Evolutionary conservation across 1,284 basidiomycete species (phyloP).

Genomic region (Cryptococcus floricola): DNA sequence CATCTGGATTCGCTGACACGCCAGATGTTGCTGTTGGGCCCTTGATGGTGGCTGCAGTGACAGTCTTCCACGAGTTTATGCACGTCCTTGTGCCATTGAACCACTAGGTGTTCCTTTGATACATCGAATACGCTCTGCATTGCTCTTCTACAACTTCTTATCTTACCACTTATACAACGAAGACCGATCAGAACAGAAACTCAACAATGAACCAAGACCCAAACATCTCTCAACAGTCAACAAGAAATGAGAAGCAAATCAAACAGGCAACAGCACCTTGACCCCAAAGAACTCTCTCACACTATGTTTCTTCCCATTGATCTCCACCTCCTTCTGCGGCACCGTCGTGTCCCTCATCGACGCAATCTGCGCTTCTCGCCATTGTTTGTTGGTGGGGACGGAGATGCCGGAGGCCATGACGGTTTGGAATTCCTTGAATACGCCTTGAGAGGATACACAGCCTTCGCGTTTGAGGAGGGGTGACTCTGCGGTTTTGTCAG

Average conservation of each 20-base stretch:
- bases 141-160: too few relatives aligned
- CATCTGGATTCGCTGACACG: too few relatives aligned
- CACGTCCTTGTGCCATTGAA: too few relatives aligned
- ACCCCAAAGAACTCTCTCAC: conserved; percentile 23
- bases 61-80: too few relatives aligned
- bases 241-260: neutral
- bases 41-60: too few relatives aligned
- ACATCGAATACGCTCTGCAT: too few relatives aligned
- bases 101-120: too few relatives aligned
- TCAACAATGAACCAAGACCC: too few relatives aligned
- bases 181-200: too few relatives aligned
- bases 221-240: too few relatives aligned
- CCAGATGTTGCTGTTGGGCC: too few relatives aligned
- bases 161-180: too few relatives aligned
- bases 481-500: conserved; percentile 9
- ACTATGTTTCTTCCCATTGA: conserved; percentile 23
- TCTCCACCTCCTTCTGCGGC: conserved; percentile 19
- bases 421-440: conserved; percentile 34
- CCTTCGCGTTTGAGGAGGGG: conserved; percentile 36
- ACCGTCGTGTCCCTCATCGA: conserved; percentile 22
- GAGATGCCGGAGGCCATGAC: conserved; percentile 29
- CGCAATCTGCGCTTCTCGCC: conserved; percentile 30
- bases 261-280: conserved; percentile 22
- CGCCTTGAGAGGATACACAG: conserved; percentile 32
- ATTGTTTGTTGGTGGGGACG: conserved; percentile 29